These are phyloP conservation scores for Yarrowia alimentaria DNA, from an alignment of 805 yeast species.

Conservation along the genomic window DNA sequence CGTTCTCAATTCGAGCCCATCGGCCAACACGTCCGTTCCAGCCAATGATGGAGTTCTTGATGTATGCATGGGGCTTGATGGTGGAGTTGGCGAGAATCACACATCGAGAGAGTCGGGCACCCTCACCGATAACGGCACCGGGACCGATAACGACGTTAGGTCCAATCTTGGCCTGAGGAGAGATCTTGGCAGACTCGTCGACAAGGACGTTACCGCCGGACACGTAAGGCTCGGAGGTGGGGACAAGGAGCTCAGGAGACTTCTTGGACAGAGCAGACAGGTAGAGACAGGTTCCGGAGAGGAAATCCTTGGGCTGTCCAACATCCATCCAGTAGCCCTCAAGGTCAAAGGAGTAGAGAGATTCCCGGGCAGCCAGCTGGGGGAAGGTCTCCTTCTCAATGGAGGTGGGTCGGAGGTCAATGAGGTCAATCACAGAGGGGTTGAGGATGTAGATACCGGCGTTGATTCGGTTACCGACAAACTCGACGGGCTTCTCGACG, in stretches of 20 bases:
- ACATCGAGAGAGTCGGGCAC: constrained; percentile 96
- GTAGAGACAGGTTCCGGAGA: constrained; percentile 92
- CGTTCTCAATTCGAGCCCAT: constrained; percentile 99
- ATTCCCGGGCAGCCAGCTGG: constrained; percentile 79
- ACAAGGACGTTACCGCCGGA: constrained; percentile 91
- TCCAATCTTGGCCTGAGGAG: constrained; percentile 91
- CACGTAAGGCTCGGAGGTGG: constrained; percentile 62
- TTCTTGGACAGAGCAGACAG: constrained; percentile 82
- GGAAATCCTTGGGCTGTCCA: constrained; percentile 99
- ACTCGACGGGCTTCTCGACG: constrained; percentile 99
- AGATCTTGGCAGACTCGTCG: constrained; percentile 92
- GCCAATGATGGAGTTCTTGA: constrained; percentile 96
- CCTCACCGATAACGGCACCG: constrained; percentile 91
- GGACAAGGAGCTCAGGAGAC: constrained; percentile 64
- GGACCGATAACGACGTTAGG: constrained; percentile 98
- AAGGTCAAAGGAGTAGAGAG: constrained; percentile 90
- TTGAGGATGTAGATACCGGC: constrained; percentile 98
- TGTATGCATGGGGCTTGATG: constrained; percentile 96
- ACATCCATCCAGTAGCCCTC: constrained; percentile 99
- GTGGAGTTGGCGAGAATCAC: constrained; percentile 88
- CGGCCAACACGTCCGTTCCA: constrained; percentile 98
- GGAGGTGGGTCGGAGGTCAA: constrained; percentile 97
- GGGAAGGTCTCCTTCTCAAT: constrained; percentile 99
- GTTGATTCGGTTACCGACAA: constrained; percentile 98
- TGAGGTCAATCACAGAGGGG: constrained; percentile 95